Conservation (phyloP, 2,329 filamentous ascomycete species). For the Trichocomaceae sp. region DNA sequence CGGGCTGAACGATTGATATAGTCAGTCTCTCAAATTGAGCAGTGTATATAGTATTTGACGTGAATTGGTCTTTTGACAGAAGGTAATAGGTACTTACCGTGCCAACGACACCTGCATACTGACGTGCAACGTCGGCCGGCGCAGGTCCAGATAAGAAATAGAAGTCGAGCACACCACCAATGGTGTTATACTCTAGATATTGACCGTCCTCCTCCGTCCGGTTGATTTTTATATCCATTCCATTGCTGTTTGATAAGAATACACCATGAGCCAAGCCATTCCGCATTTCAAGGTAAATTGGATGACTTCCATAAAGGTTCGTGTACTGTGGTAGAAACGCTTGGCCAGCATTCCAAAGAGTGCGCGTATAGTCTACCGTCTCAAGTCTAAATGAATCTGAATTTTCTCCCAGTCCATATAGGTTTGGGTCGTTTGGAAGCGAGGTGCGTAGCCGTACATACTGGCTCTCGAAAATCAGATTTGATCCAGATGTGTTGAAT, state of each 20-base stretch:
- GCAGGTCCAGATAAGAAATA: constrained; percentile 58
- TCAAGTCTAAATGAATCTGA: constrained; percentile 63
- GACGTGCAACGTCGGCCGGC: constrained; percentile 52
- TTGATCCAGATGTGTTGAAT: constrained; percentile 62
- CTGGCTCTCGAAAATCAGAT: constrained; percentile 69
- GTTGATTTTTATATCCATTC: constrained; percentile 71
- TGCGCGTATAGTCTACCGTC: constrained; percentile 62
- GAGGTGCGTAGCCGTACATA: constrained; percentile 68
- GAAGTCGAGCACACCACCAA: constrained; percentile 72
- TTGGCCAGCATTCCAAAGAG: constrained; percentile 63
- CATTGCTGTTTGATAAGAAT: constrained; percentile 65
- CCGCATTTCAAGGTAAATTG: constrained; percentile 69
- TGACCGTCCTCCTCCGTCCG: constrained; percentile 51
- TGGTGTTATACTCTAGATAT: constrained; percentile 71
- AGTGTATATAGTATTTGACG: background rate
- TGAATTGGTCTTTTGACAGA: constrained; percentile 36
- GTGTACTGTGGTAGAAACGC: constrained; percentile 53
- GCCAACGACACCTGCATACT: constrained; percentile 54
- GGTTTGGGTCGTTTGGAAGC: constrained; percentile 59
- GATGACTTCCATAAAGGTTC: constrained; percentile 68
- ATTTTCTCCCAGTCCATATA: constrained; percentile 77
- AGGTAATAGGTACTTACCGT: constrained; percentile 18
- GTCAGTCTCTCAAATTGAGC: background rate
- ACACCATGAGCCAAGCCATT: constrained; percentile 54
- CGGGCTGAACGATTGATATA: constrained; percentile 40